Base-by-base conservation (phyloP, 805 yeast genomes). In the Candida andamanensis region DNA sequence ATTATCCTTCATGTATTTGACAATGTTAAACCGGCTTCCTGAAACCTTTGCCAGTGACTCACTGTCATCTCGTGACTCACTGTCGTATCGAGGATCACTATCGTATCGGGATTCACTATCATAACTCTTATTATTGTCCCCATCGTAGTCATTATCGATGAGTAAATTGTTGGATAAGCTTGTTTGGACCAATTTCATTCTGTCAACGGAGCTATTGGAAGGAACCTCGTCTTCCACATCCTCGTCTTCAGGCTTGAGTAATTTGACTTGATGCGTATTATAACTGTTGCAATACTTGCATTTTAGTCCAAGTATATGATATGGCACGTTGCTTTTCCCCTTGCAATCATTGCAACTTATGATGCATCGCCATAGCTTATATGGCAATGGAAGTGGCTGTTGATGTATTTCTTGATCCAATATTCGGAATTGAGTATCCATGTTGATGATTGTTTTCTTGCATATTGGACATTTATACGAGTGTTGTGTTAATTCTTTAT, bases 381-480 rank as follows among this genome's bases (percentile, higher is more conserved):
- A 78, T 5, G 95, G 96, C 13, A 77, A 73, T 0, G 97, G 97
- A 51, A 89, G 61, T 10, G 78, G 80, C 49, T 82, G 86, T 45
- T 74, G 74, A 15, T 61, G 67, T 32, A 89, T 85, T 58, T 89
- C 97, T 47, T 74, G 78, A 56, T 89, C 97, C 37, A 86, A 63
- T 17, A 89, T 81, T 28, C 96, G 64, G 53, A 90, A 90, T 51
- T 85, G 85, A 2, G 92, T 78, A 47, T 84, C 95, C 77, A 89
- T 87, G 57, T 87, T 85, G 22, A 82, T 68, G 31, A 90, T 76
- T 0, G 95, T 81, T 44, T 83, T 77, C 33, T 85, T 80, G 52
- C 97, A 89, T 2, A 85, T 71, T 1, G 97, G 97, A 55, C 97
- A 89, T 53, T 85, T 85, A 66, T 86, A 89, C 11, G 84, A 76